These are phyloP conservation scores for Mycena galopus DNA, from an alignment of 768 basidiomycete species.

Conservation along the genomic window DNA sequence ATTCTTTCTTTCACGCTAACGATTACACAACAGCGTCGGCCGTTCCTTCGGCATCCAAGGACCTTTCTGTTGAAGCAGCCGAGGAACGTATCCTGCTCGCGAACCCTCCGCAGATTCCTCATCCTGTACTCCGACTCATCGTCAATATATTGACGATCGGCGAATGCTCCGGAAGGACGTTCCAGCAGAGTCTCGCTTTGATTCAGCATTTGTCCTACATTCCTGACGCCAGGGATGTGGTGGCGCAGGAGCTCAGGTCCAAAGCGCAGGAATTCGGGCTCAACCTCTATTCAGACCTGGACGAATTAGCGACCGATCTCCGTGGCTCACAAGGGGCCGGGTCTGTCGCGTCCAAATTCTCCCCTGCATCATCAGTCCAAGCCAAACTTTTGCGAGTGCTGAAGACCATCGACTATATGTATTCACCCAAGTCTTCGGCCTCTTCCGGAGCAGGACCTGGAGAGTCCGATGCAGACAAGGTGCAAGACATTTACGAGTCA, in stretches of 20 bases:
- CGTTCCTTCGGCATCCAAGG: conserved; percentile 32
- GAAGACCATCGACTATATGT: conserved; percentile 99
- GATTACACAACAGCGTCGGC: conserved; percentile 8
- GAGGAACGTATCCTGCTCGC: conserved; percentile 70
- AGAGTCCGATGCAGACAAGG: conserved; percentile 79
- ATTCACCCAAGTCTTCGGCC: conserved; percentile 68
- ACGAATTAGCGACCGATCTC: conserved; percentile 77
- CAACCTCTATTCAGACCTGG: conserved; percentile 79
- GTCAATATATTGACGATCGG: conserved; percentile 98
- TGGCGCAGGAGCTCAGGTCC: conserved; percentile 87
- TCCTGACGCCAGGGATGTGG: conserved; percentile 88
- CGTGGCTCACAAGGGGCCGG: conserved; percentile 68
- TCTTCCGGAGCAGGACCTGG: conserved; percentile 49
- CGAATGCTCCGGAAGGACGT: conserved; percentile 96
- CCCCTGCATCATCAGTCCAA: conserved; percentile 93
- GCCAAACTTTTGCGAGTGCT: conserved; percentile 96
- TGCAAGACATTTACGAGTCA: conserved; percentile 89
- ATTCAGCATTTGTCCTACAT: conserved; percentile 94
- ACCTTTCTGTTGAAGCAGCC: conserved; percentile 48
- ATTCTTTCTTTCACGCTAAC: background rate
- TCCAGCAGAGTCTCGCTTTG: conserved; percentile 90
- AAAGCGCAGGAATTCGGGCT: conserved; percentile 93
- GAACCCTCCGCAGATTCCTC: conserved; percentile 87
- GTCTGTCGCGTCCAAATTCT: conserved; percentile 89
- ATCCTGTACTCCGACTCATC: conserved; percentile 87